phyloP scores from a whole-genome alignment of 371 early-diverging fungal genomes.

The Mortierella sp. region DNA sequence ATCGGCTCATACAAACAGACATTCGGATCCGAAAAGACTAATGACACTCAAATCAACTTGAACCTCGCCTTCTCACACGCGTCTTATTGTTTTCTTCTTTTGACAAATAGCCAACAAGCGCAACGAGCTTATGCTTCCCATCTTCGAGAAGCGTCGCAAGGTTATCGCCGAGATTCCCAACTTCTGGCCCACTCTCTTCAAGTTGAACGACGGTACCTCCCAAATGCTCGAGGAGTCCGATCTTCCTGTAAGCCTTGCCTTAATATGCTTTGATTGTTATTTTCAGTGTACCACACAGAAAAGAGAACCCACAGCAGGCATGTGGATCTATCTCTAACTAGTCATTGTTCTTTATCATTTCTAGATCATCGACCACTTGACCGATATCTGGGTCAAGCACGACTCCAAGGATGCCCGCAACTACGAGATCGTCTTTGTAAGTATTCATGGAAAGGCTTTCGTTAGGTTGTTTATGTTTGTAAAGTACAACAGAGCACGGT shows the following conservation, averaged over 20 bases:
- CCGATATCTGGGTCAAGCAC: conserved; percentile 69
- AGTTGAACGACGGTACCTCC: conserved; percentile 22
- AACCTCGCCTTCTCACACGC: not conserved
- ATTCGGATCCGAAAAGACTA: conserved; percentile 1
- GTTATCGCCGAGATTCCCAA: conserved; percentile 68
- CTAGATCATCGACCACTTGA: conserved; percentile 66
- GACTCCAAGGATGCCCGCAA: conserved; percentile 63
- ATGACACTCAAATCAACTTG: not conserved
- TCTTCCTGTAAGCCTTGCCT: conserved; percentile 58
- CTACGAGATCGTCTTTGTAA: conserved; percentile 67
- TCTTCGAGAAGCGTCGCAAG: conserved; percentile 70
- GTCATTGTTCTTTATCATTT: not conserved
- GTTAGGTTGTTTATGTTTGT: not conserved
- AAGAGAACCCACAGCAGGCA: not conserved
- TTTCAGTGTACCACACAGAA: not conserved
- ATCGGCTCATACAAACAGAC: not conserved
- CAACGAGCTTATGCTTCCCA: conserved; percentile 64
- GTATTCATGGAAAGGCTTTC: not conserved
- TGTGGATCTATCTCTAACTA: not conserved
- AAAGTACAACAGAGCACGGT: not conserved
- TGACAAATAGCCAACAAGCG: conserved; percentile 51
- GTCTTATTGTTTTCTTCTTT: not conserved
- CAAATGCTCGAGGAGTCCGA: conserved; percentile 18
- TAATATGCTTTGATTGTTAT: conserved; percentile 3
- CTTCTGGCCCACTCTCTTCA: conserved; percentile 68